phyloP scores from a whole-genome alignment of 1,284 basidiomycete species.

The Rhodotorula sp. region DNA sequence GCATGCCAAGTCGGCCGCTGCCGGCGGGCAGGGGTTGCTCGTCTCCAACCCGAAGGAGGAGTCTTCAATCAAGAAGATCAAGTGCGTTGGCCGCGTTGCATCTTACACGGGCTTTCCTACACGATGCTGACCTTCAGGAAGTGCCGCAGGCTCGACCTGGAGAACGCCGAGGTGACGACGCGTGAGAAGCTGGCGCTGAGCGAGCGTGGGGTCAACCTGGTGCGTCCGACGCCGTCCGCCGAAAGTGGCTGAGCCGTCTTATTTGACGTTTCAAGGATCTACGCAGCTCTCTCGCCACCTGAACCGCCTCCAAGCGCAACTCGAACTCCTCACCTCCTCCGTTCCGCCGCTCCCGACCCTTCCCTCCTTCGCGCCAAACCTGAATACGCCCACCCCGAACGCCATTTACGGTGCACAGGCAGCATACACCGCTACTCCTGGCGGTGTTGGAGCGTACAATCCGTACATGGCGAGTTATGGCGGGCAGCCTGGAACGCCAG shows the following conservation, averaged over 20 bases:
- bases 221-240: conserved; percentile 12
- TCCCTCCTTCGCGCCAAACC: conserved; percentile 32
- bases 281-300: conserved; percentile 36
- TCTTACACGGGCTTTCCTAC: background rate
- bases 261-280: no score
- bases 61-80: conserved; percentile 31
- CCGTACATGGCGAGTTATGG: conserved; percentile 6
- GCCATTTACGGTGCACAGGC: conserved; percentile 16
- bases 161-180: conserved; percentile 37
- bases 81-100: conserved; percentile 1
- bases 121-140: background rate
- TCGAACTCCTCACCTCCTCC: conserved; percentile 39
- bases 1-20: conserved; percentile 31
- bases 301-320: conserved; percentile 36
- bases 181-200: conserved; percentile 42
- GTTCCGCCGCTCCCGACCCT: conserved; percentile 35
- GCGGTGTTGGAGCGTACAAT: conserved; percentile 1
- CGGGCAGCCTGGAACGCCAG: conserved; percentile 17
- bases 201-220: conserved; percentile 42
- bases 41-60: conserved; percentile 38
- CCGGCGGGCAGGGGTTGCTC: conserved; percentile 32
- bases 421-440: background rate
- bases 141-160: conserved; percentile 35
- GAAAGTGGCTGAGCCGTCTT: no score
- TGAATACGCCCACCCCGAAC: background rate